Conservation (phyloP, 805 yeast species). For the Yarrowia keelungensis region DNA sequence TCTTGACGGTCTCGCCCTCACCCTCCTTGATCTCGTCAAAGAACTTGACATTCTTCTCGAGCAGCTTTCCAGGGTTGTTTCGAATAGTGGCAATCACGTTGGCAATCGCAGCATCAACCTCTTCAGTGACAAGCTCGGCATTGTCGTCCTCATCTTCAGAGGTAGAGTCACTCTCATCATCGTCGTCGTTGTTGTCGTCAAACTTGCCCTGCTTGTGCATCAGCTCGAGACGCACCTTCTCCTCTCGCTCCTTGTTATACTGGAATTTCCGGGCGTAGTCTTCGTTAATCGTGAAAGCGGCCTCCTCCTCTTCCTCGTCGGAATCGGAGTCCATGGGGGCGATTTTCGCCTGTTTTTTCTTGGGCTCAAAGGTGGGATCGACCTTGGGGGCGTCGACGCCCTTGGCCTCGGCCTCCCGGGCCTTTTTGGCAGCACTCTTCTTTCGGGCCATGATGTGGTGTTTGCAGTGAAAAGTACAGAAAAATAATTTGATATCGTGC, state of each 20-base stretch:
- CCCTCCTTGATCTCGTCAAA: conserved; percentile 67
- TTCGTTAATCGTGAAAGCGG: conserved; percentile 41
- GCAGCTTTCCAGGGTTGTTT: conserved; percentile 66
- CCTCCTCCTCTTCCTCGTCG: conserved; percentile 41
- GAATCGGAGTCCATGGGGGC: conserved; percentile 37
- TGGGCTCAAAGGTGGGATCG: conserved; percentile 44
- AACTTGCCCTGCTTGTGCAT: conserved; percentile 49
- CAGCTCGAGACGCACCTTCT: conserved; percentile 44
- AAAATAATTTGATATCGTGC: conserved; percentile 38
- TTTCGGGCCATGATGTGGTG: conserved; percentile 72
- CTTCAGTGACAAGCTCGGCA: conserved; percentile 86
- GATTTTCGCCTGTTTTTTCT: conserved; percentile 21
- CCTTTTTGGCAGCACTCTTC: conserved; percentile 81
- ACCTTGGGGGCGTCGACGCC: conserved; percentile 3
- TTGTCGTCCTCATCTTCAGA: conserved; percentile 74
- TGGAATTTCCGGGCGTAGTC: conserved; percentile 47
- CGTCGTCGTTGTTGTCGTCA: conserved; percentile 60
- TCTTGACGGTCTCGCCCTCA: conserved; percentile 49
- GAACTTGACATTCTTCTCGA: conserved; percentile 74
- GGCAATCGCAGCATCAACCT: conserved; percentile 79
- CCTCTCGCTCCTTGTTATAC: conserved; percentile 50
- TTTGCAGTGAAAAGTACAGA: background rate
- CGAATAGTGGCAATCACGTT: conserved; percentile 75
- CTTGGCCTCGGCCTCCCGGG: conserved; percentile 54
- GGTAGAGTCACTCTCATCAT: conserved; percentile 52